Percentiles rank a stretch among this genome's conserved stretches.
phyloP scores from a whole-genome alignment of 176 grass and related monocot species.

The Dactylis glomerata region DNA sequence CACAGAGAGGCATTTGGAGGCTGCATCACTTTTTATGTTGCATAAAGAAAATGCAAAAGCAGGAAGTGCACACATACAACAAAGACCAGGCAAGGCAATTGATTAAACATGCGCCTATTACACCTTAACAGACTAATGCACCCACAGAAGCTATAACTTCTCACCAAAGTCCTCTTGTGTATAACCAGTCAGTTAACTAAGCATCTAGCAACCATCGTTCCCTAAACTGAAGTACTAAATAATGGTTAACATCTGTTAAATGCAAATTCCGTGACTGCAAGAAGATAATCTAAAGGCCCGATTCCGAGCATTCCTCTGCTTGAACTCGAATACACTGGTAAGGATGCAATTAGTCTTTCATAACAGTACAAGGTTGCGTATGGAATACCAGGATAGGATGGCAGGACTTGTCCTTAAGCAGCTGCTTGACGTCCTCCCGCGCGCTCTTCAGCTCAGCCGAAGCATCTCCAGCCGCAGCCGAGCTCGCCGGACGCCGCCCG shows the following conservation, averaged over 20 bases:
- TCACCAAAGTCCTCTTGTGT: not conserved
- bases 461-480: conserved; percentile 11
- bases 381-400: conserved; percentile 75
- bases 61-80: not conserved
- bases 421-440: conserved; percentile 63
- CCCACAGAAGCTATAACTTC: not conserved
- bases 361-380: not conserved
- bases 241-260: conserved; percentile 1
- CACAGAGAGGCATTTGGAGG: not conserved
- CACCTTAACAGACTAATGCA: not conserved
- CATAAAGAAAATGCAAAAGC: not conserved
- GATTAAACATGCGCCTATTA: not conserved
- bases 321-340: not conserved
- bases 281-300: not conserved
- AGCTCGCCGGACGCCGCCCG: conserved; percentile 24
- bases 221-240: not conserved
- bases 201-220: not conserved
- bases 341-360: not conserved
- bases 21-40: not conserved
- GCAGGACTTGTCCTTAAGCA: conserved; percentile 66
- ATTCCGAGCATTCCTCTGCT: not conserved
- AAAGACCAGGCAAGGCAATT: not conserved
- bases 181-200: not conserved
- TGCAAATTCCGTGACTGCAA: not conserved
- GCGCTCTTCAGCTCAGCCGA: conserved; percentile 43